Evolutionary conservation across 2,329 filamentous ascomycete genomes (phyloP), one percentile per base, ranked within the genome.

Genomic region (Bretziella fagacearum): DNA sequence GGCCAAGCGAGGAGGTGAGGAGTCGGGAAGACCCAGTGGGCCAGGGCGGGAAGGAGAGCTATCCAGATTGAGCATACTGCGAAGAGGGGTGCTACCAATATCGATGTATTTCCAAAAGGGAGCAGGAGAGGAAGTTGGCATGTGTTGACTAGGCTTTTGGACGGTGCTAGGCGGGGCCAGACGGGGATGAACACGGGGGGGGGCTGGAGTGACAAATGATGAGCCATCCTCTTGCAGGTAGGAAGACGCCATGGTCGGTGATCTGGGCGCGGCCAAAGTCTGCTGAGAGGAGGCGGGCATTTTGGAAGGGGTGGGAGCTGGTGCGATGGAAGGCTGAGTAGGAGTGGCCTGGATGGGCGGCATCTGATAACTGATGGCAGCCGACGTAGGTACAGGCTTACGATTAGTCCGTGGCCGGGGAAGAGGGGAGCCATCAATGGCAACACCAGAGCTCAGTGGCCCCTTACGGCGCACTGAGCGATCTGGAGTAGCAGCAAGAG

Each of bases 41-140:
- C 26, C 18, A 13, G 59, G 56, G 56, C 77, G 78, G 6, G 68
- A 69, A 1, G 77, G 77, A 55, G 75, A 79, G 33, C 70, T 58
- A 51, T 80, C 75, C 48, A 73, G 75, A 3, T 64, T 60, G 0
- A 60, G 56, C 3, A 62, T 55, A 11, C 66, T 62, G 54, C 67
- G 67, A 46, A 82, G 65, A 1, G 83, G 83, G 2, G 82, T 87
- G 60, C 77, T 84, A 22, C 74, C 73, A 50, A 84, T 73, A 53
- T 86, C 81, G 33, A 81, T 78, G 60, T 83, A 91, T 60, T 84
- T 86, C 84, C 84, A 93, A 61, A 93, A 91, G 0, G 84, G 83
- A 1, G 84, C 84, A 0, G 84, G 84, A 26, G 81, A 86, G 55
- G 80, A 85, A 39, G 84, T 86, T 27, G 84, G 82, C 73, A 89